Base-by-base conservation (phyloP, 129 eudicot genomes). In the Glebionis coronaria region DNA sequence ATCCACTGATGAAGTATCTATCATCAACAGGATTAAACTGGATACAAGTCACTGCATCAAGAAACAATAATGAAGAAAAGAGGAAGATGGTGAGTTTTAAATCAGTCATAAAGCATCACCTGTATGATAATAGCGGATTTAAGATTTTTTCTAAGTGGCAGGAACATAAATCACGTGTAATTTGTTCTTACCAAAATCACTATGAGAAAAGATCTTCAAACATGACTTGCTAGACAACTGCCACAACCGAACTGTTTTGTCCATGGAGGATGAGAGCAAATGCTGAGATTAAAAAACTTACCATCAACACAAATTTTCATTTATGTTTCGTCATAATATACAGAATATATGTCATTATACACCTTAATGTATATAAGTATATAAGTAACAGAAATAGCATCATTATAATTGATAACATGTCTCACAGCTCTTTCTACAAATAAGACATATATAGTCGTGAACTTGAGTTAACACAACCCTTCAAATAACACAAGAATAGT, bases 11-110 rank as follows among this genome's bases (percentile, higher is more conserved):
- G 80, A 93, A 93, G 74, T 86, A 93, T 66, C 77, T 79, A 84
- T 93, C 99, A 84, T 89, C 92, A 63, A 82, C 95, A 57, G 99
- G 99, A 80, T 93, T 93, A 78, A 93, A 93, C 82, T 93, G 97
- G 86, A 93, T 93, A 88, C 99, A 93, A 68, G 99, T 93, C 57
- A 93, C 99, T 93, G 97, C 56, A 19, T 42, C 72, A 61, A 73
- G 45, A 77, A 76, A 52, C 53, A 70, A 66, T 16, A 77, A 35
- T 7, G 42, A 35, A 51, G 38, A 77, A 13, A 45, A 50, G 4
- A 55, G 42, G 44, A 11, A 58, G 5, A 14, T 69, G 11, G 40
- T 69, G 44, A 58, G n/a, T 5, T 20, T 23, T 28, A 20, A 58
- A 23, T 16, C 14, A 16, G 54, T 49, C 57, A 63, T 27, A 61